Base-by-base conservation (phyloP, 345 rosid species). In the Gossypium sturtianum region DNA sequence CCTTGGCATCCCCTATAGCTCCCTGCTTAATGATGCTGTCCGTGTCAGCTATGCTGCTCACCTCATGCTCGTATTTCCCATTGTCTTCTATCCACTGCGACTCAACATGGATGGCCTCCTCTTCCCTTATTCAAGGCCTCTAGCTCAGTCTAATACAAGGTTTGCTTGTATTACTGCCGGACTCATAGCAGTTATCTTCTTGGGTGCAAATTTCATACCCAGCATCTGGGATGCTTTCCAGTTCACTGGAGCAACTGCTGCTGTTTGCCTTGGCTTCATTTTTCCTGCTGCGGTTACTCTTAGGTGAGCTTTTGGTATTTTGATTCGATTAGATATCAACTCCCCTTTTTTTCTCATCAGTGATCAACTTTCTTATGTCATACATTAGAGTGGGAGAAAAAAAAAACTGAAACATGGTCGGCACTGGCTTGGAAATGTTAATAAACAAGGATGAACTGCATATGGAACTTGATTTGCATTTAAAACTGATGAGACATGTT, bases 151-250 rank as follows among this genome's bases (percentile, higher is more conserved):
- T 53, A 86, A 91, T 79, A n/a, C 59, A 82, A 89, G 98, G 82
- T 95, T 93, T 81, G 83, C 85, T 9, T 82, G 80, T 12, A 57
- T 93, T 70, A 95, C 97, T 54, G 66, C 58, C n/a, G 89, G 78
- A 6, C 96, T 93, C 77, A 83, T 93, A 41, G 9, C 77, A 45
- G 20, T 86, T 16, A 90, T 95, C 78, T 89, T 93, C 80, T 53
- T 84, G 75, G 97, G 99, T 58, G 92, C 96, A 54, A 95, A 89
- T 82, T 89, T 86, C 75, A 93, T 95, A 58, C 99, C 99, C 41
- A 93, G 93, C 87, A 95, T 95, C 78, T 95, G 98, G 98, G 97
- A 89, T 78, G 99, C 94, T 75, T 95, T 95, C 82, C 97, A 95
- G 72, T 91, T 95, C 68, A 93, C 97, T 53, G 99, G 97, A 79